Evolutionary conservation across 1,139 yeast species (phyloP), one percentile per base, ranked within the genome.

Genomic region (Pneumocystis sp.): DNA sequence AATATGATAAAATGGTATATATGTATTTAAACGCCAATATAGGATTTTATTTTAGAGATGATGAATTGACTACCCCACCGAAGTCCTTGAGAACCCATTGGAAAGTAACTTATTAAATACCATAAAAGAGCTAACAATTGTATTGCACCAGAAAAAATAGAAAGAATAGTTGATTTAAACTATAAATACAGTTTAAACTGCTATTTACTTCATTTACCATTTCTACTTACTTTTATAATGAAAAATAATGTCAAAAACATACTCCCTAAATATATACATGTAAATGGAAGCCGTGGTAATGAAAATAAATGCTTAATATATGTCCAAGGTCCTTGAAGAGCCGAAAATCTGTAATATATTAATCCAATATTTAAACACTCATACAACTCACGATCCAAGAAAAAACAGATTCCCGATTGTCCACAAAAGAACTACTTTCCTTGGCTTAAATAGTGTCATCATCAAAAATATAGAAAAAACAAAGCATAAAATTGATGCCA

Each of bases 71-170:
- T 3, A 10, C 57, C 34, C 57, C 57, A 50, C 1, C 21, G 57
- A 15, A 50, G n/a, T 25, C 57, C 57, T 50, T 50, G 57, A 25
- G 34, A 50, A n/a, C 57, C 57, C 57, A 50, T 50, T 50, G 98
- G 98, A 80, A 93, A 93, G 75, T 93, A 93, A 73, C 96, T 88
- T 57, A 93, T 80, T 0, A 93, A 85, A 74, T 93, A 93, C 80
- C 95, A 93, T 19, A 89, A 72, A 12, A 95, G 91, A 0, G 97
- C 95, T 68, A 93, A 76, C 25, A 90, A 78, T 75, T 93, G 97
- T 34, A 88, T 76, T 5, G 87, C 75, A 66, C 95, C 87, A 34
- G 90, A 85, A 21, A 90, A 73, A 42, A 93, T 77, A 0, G 97
- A 90, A 66, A 90, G 77, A 17, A 93, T 73, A 0, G 96, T 86